Base-by-base conservation (phyloP, 75 land plant genomes). In the Isoetes taiwanensis region DNA sequence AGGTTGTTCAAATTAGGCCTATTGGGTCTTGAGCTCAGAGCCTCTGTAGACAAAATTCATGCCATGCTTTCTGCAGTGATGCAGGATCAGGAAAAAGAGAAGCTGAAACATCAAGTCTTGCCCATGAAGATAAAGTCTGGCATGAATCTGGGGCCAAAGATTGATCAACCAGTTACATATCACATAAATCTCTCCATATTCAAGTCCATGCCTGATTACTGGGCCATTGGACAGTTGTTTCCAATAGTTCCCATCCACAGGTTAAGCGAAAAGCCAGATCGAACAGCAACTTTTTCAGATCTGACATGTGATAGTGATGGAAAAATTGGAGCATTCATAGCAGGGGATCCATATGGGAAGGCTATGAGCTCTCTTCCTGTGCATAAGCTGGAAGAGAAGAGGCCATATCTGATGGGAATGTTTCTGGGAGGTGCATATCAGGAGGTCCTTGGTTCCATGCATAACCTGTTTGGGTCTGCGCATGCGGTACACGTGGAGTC, bases 231-330 rank as follows among this genome's bases (percentile, higher is more conserved):
- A 86, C 94, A 90, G 80, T 61, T 86, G 16, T 90, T 90, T 52
- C 97, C 97, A 0, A 75, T 90, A 2, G 59, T 90, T 40, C 97
- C 97, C 0, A 77, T 90, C 41, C 97, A 90, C 40, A 73, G 82
- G 2, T 77, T 83, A 8, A 72, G 72, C 28, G 73, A 90, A 62
- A 61, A 60, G 66, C 96, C 97, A 1, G 60, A 56, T 0, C 72
- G 67, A 28, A 58, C 63, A 17, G 93, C 82, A 21, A 50, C 78
- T 30, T 69, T 90, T 1, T 83, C 93, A 0, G 97, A 90, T 59
- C 72, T 90, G 9, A 85, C 97, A 0, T 90, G 97, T 54, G 97
- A 90, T 71, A 90, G 97, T 61, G 97, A 90, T 54, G 97, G 97
- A 26, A 90, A 85, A 68, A 63, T 90, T 10, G 68, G 75, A 29